Conservation (phyloP, 1,284 basidiomycete species). For the Pisolithus thermaeus region DNA sequence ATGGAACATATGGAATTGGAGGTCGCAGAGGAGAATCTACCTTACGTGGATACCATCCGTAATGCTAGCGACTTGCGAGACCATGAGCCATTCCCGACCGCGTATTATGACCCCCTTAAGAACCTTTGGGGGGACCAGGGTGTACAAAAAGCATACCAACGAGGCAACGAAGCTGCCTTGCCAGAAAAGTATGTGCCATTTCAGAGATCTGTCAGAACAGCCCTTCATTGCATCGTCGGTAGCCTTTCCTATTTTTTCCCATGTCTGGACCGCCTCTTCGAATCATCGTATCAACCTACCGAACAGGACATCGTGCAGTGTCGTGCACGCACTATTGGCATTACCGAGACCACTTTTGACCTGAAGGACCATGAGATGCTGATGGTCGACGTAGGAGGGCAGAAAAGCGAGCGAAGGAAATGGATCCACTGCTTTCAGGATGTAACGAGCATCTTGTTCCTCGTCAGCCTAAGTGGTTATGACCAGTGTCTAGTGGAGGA, state of each 20-base stretch:
- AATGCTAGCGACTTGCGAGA: slow-evolving; percentile 70
- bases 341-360: slow-evolving; percentile 88
- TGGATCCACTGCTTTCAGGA: slow-evolving; percentile 88
- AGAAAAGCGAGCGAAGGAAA: slow-evolving; percentile 85
- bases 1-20: slow-evolving; percentile 85
- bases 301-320: slow-evolving; percentile 85
- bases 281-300: slow-evolving; percentile 62
- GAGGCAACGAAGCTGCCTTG: slow-evolving; percentile 82
- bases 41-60: slow-evolving; percentile 58
- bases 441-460: slow-evolving; percentile 82
- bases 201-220: background rate
- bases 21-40: slow-evolving; percentile 54
- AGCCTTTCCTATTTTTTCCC: slow-evolving; percentile 73
- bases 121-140: slow-evolving; percentile 75
- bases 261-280: slow-evolving; percentile 76
- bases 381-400: slow-evolving; percentile 90
- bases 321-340: slow-evolving; percentile 86
- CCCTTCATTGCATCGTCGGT: slow-evolving; percentile 8
- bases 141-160: slow-evolving; percentile 66
- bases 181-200: slow-evolving; percentile 72
- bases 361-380: slow-evolving; percentile 71
- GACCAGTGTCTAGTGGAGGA: slow-evolving; percentile 94
- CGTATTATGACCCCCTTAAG: slow-evolving; percentile 62
- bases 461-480: slow-evolving; percentile 84
- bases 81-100: slow-evolving; percentile 69